Evolutionary conservation across 257 asterid genomes (phyloP), one percentile per base, ranked within the genome.

Genomic region (Verbena officinalis): DNA sequence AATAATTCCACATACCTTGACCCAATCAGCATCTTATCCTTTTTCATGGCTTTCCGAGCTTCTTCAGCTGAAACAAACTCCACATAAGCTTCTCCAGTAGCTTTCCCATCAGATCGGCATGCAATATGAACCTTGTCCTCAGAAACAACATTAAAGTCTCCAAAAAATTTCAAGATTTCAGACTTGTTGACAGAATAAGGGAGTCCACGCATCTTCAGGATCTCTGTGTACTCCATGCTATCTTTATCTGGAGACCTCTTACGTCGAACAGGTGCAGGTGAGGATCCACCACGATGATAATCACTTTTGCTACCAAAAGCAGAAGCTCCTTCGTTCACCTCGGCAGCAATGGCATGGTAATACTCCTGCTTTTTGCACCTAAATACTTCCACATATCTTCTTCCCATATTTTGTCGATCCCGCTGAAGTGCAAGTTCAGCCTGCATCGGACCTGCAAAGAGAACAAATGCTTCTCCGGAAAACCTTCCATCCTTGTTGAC

Each of bases 341-440:
- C 97, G 48, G 95, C 75, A 54, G 99, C 97, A 60, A 90, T 83
- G n/a, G 99, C 96, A 44, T 77, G 77, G 62, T 94, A 90, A 70
- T 90, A 94, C 48, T 90, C 97, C 81, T 83, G 99, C 75, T 86
- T 94, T 63, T 79, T 88, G 89, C 99, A 90, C 70, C 86, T 80
- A 74, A 94, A 94, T 34, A 94, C 97, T 69, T 94, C 97, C 22
- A 94, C 97, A n/a, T 90, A 94, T 73, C 99, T 83, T 75, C 93
- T 80, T 43, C 99, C 99, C 81, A 94, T 88, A 80, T 88, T 90
- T 70, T 90, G 96, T 15, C 96, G 60, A 46, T 94, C 92, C 69
- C 95, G 83, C 67, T 79, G 86, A 27, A 90, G 95, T 50, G 97
- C 96, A 54, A 83, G 82, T 42, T 94, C 97, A 13, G 96, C 92